phyloP scores from a whole-genome alignment of 1,284 basidiomycete genomes.

The Austroboletus sp. region DNA sequence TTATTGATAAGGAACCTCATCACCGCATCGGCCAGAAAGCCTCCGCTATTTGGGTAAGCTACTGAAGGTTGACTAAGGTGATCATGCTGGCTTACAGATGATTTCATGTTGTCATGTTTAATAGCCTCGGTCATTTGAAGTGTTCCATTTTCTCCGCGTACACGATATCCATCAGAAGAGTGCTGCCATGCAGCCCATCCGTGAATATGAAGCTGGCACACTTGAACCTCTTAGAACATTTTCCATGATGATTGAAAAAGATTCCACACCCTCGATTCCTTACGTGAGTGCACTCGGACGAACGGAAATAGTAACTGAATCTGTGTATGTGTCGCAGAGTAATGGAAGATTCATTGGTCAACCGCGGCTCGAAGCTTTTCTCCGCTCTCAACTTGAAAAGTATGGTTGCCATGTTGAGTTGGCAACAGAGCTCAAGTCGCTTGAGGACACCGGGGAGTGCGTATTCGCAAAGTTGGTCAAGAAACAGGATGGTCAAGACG shows the following conservation, averaged over 20 bases:
- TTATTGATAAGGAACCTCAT: conserved; percentile 31
- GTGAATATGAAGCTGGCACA: conserved; percentile 20
- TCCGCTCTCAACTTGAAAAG: conserved; percentile 30
- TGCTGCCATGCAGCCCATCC: conserved; percentile 3
- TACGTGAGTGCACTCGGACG: conserved; percentile 10
- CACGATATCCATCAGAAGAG: conserved; percentile 14
- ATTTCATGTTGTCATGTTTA: too few relatives aligned
- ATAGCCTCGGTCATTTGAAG: conserved; percentile 32
- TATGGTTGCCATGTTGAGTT: conserved; percentile 30
- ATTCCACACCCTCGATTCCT: conserved; percentile 27
- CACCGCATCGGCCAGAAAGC: conserved; percentile 27
- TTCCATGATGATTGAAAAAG: conserved; percentile 1
- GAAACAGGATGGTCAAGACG: conserved; percentile 13
- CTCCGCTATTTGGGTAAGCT: conserved; percentile 27
- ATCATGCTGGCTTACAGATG: too few relatives aligned
- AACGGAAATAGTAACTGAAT: too few relatives aligned
- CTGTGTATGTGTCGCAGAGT: conserved; percentile 3
- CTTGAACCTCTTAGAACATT: conserved; percentile 15
- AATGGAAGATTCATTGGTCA: conserved; percentile 30
- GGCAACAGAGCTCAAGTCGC: conserved; percentile 27
- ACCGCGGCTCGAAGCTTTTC: conserved; percentile 26
- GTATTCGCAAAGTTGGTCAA: conserved; percentile 26
- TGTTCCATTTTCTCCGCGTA: conserved; percentile 25
- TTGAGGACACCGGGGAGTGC: conserved; percentile 29
- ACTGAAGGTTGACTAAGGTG: too few relatives aligned